Evolutionary conservation across 2,329 filamentous ascomycete species (phyloP), one percentile per base, ranked within the genome.

Genomic region (Cytospora chrysosperma): DNA sequence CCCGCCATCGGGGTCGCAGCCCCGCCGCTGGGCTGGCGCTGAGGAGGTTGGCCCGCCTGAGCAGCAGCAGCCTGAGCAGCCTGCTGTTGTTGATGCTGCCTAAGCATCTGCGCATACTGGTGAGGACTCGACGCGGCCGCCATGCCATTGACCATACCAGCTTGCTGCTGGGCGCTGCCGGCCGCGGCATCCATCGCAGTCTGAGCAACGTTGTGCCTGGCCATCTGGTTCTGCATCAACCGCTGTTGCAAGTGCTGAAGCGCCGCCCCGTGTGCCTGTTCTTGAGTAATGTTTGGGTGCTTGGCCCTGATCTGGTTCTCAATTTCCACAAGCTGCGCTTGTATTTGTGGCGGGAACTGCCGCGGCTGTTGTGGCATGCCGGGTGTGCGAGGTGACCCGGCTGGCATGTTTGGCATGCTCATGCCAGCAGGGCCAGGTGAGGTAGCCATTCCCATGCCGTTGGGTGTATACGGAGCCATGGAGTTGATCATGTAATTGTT

Each of bases 21-120:
- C 5, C 65, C 50, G 24, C 51, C 65, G 40, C 65, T 69, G 26
- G 51, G 58, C 47, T 67, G 65, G 15, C 63, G 64, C 34, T 65
- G 57, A 28, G 52, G 28, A 21, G 51, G 37, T 34, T 69, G 65
- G 19, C 52, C 56, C 17, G 59, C 68, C 43, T 70, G 70, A 1
- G 68, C 67, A 0, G 70, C 70, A 12, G 72, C 73, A 13, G 75
- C 75, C 65, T 76, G 65, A 9, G 70, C 71, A 3, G 72, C 71
- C 63, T 79, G 80, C 30, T 78, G 77, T 65, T 85, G 82, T 66
- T 86, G 84, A 68, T 86, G 84, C 47, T 84, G 82, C 52, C 84
- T 75, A 10, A 87, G 78, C 37, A 86, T 75, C 62, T 85, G 83
- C 1, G 84, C 84, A 69, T 87, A 86, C 66, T 87, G 84, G 49